Evolutionary conservation across 768 basidiomycete species (phyloP).

Genomic region (Termitomyces sp.): DNA sequence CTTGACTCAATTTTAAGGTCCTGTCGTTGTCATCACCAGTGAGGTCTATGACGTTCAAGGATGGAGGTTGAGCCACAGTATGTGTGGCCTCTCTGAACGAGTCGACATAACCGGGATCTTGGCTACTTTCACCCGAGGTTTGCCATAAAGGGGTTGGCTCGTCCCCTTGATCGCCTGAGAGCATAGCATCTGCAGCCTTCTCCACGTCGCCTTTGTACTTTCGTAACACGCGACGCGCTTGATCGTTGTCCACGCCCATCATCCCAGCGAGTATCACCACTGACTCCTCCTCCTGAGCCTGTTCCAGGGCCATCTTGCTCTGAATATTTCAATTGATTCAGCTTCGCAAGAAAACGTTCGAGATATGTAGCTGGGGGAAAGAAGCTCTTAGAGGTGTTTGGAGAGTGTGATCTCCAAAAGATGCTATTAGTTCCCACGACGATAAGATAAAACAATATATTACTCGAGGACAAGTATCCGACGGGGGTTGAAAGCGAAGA

Average conservation of each 20-base stretch:
- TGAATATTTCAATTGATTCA: neutral
- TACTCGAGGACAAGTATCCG: too few species aligned
- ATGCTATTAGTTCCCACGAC: neutral
- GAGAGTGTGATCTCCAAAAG: neutral
- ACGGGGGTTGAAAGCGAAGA: too few species aligned
- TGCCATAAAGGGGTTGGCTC: conserved; percentile 14
- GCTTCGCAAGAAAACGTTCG: neutral
- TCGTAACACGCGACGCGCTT: conserved; percentile 49
- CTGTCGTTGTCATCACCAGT: conserved; percentile 54
- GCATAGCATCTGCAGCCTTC: conserved; percentile 48
- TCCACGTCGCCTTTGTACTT: conserved; percentile 56
- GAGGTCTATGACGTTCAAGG: conserved; percentile 48
- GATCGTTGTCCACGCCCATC: conserved; percentile 31
- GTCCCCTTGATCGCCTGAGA: conserved; percentile 45
- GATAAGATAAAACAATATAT: too few species aligned
- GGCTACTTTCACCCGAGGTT: conserved; percentile 13
- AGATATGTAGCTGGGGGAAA: neutral
- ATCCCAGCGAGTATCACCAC: conserved; percentile 27
- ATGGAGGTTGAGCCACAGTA: conserved; percentile 10
- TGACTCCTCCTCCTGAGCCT: conserved; percentile 24
- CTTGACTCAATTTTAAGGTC: conserved; percentile 50
- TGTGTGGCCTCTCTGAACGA: conserved; percentile 6
- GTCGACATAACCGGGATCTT: conserved; percentile 14
- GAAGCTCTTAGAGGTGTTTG: neutral
- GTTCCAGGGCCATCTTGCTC: conserved; percentile 16